Percentiles rank a stretch among this genome's conserved stretches.
Evolutionary conservation across 768 basidiomycete species (phyloP).

Genomic region (Lactifluus pinguis): DNA sequence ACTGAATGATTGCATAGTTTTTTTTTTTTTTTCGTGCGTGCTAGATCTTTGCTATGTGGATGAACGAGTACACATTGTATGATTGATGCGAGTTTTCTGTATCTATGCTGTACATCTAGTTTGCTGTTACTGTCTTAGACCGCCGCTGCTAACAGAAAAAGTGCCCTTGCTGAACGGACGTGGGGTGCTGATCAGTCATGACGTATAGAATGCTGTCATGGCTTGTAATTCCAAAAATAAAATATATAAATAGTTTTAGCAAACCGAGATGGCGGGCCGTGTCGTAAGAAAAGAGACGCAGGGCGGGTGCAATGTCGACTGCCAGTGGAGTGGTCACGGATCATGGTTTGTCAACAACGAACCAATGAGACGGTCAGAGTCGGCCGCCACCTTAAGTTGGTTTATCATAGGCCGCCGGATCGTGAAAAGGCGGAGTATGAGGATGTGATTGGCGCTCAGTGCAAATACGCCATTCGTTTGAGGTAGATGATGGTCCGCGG

Average conservation of each 20-base stretch:
- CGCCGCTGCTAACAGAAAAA: not conserved
- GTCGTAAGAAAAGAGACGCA: no score
- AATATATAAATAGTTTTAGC: no score
- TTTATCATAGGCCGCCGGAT: not conserved
- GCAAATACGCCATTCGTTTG: conserved; percentile 1
- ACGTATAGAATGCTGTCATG: not conserved
- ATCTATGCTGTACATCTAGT: conserved; percentile 18
- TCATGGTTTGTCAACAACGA: no score
- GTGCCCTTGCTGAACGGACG: not conserved
- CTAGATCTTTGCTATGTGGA: conserved; percentile 7
- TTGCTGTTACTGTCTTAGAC: not conserved
- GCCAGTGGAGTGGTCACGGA: no score
- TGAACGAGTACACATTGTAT: conserved; percentile 4
- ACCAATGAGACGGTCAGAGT: no score
- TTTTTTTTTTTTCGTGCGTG: not conserved
- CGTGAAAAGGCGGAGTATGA: not conserved
- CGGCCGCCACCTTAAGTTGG: no score
- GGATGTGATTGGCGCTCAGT: not conserved
- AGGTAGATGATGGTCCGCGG: not conserved
- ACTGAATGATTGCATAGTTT: not conserved
- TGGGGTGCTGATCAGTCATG: no score
- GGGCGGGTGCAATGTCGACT: no score
- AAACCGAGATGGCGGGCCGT: no score
- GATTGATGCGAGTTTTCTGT: conserved; percentile 6
- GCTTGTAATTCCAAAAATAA: not conserved